These are phyloP conservation scores for Pseudogymnoascus sp. DNA, from an alignment of 2,329 filamentous ascomycete genomes.

Conservation along the genomic window DNA sequence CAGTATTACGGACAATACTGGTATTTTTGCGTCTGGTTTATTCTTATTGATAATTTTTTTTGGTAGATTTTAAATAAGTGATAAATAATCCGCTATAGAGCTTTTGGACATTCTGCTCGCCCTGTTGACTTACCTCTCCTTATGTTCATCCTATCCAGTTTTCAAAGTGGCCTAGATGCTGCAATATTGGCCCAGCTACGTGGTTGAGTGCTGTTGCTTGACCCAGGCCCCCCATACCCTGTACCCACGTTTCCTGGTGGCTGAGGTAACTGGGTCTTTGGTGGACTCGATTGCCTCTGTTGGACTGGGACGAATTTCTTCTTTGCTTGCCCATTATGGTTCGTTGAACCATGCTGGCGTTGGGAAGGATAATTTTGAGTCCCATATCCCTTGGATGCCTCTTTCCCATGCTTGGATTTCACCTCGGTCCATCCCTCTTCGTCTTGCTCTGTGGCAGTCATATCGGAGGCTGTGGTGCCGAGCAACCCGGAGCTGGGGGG, in stretches of 20 bases:
- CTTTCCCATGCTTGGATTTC: background rate
- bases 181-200: constrained; percentile 3
- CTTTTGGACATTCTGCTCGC: background rate
- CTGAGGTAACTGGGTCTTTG: background rate
- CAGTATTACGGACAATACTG: background rate
- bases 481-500: background rate
- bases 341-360: background rate
- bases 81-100: background rate
- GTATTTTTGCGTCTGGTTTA: background rate
- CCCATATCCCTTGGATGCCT: background rate
- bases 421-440: background rate
- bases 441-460: background rate
- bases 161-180: background rate
- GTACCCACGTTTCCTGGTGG: background rate
- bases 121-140: background rate
- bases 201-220: background rate
- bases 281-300: background rate
- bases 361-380: background rate
- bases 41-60: background rate
- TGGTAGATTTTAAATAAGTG: background rate
- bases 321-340: background rate
- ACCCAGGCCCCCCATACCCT: background rate
- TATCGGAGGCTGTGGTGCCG: no score
- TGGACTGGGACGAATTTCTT: background rate
- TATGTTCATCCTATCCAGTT: background rate